Evolutionary conservation across 75 land plant species (phyloP).

Genomic region (Sequoia sempervirens): DNA sequence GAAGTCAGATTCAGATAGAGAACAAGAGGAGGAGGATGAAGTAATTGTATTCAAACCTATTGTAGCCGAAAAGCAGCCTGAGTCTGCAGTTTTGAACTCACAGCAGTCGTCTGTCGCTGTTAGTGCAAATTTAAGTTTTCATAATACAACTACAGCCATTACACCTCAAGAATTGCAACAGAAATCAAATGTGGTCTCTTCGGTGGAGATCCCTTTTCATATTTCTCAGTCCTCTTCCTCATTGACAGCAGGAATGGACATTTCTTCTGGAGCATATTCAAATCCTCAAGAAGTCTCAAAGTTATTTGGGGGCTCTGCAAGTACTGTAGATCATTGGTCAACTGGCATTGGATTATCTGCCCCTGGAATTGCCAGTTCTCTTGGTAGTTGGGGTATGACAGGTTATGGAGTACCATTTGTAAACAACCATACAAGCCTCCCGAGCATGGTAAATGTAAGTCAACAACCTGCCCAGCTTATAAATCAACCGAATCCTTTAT

Average conservation of each 20-base stretch:
- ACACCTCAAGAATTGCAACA: not conserved
- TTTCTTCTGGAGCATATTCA: not conserved
- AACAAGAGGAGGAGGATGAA: constrained; percentile 89
- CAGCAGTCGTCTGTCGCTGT: not conserved
- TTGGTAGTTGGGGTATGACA: not conserved
- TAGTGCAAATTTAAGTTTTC: not conserved
- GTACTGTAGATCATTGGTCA: constrained; percentile 6
- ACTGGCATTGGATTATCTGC: constrained; percentile 2
- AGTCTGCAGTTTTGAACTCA: constrained; percentile 2
- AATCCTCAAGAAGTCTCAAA: not conserved
- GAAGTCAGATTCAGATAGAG: constrained; percentile 28
- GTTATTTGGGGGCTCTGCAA: not conserved
- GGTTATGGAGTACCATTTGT: not conserved
- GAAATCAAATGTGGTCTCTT: not conserved
- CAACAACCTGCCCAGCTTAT: not conserved
- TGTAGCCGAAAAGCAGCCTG: constrained; percentile 22
- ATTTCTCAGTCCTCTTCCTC: not conserved
- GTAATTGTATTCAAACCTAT: constrained; percentile 86
- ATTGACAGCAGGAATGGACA: not conserved
- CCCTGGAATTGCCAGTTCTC: not conserved
- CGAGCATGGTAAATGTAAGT: not conserved
- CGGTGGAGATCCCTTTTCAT: not conserved
- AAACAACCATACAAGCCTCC: not conserved
- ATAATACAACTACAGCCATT: not conserved
- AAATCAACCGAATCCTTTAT: not conserved